phyloP scores from a whole-genome alignment of 345 rosid species.

The Eucalyptus pumila region DNA sequence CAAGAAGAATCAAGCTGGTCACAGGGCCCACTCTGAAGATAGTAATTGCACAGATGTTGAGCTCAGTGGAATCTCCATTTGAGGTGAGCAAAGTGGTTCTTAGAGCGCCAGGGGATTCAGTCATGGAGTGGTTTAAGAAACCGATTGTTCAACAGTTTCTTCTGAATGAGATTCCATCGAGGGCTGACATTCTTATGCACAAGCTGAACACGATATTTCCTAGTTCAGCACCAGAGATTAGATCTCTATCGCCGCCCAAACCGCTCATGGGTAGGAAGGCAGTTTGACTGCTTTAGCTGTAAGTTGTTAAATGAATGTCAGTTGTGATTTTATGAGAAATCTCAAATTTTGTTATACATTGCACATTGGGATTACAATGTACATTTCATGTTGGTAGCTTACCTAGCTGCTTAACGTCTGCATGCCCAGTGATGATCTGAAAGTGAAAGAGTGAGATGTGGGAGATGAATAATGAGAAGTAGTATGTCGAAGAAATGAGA shows the following conservation, averaged over 20 bases:
- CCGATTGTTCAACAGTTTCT: slow-evolving; percentile 97
- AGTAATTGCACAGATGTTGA: slow-evolving; percentile 83
- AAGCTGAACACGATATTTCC: slow-evolving; percentile 80
- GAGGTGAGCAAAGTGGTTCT: slow-evolving; percentile 93
- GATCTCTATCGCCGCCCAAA: slow-evolving; percentile 70
- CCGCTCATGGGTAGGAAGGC: slow-evolving; percentile 31
- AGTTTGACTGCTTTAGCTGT: not conserved
- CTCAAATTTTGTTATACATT: not conserved
- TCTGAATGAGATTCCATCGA: slow-evolving; percentile 80
- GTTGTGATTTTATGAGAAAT: not conserved
- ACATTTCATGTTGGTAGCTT: not conserved
- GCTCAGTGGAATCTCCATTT: slow-evolving; percentile 89
- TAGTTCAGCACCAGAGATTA: slow-evolving; percentile 87
- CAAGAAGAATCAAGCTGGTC: slow-evolving; percentile 89
- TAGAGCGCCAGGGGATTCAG: slow-evolving; percentile 81
- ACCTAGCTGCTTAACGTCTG: not conserved
- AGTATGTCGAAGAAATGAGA: not conserved
- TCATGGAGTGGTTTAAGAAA: slow-evolving; percentile 98
- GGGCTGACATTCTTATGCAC: slow-evolving; percentile 90
- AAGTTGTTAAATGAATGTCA: not conserved
- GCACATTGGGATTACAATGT: not conserved
- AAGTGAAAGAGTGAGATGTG: not conserved
- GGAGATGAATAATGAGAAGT: not conserved
- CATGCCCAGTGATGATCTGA: not conserved
- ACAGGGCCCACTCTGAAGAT: slow-evolving; percentile 94